Conservation (phyloP, 2,329 filamentous ascomycete genomes). For the Trichoderma citrinoviride region DNA sequence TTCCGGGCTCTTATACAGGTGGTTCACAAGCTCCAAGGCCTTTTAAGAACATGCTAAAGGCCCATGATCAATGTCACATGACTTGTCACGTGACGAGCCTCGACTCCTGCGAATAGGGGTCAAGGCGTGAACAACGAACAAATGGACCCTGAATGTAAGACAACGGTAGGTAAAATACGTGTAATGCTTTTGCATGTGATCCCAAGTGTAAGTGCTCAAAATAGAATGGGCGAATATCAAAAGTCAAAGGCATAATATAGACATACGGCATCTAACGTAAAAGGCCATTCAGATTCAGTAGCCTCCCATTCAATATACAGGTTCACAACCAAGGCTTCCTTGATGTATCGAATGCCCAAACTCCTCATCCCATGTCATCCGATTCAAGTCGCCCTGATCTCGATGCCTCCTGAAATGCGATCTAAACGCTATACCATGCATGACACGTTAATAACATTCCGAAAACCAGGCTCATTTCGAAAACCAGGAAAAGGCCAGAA, state of each 20-base stretch:
- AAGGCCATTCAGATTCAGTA: slow-evolving; percentile 1
- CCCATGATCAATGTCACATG: not conserved
- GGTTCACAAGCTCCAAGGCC: too few species aligned
- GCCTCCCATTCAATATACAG: slow-evolving; percentile 10
- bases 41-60: too few species aligned
- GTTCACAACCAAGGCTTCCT: slow-evolving; percentile 7
- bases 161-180: not conserved
- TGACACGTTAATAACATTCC: slow-evolving; percentile 13
- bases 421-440: slow-evolving; percentile 25
- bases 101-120: too few species aligned
- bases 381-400: slow-evolving; percentile 24
- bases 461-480: not conserved
- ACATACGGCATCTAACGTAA: slow-evolving; percentile 7
- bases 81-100: not conserved
- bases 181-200: not conserved
- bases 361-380: slow-evolving; percentile 17
- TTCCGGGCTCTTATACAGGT: too few species aligned
- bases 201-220: not conserved
- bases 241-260: not conserved
- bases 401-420: slow-evolving; percentile 23
- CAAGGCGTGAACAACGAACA: too few species aligned
- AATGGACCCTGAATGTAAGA: too few species aligned
- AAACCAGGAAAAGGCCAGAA: not conserved
- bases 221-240: not conserved
- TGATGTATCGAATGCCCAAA: slow-evolving; percentile 16